These are phyloP conservation scores for Daldinia vernicosa DNA, from an alignment of 495 filamentous ascomycete species.

Conservation along the genomic window DNA sequence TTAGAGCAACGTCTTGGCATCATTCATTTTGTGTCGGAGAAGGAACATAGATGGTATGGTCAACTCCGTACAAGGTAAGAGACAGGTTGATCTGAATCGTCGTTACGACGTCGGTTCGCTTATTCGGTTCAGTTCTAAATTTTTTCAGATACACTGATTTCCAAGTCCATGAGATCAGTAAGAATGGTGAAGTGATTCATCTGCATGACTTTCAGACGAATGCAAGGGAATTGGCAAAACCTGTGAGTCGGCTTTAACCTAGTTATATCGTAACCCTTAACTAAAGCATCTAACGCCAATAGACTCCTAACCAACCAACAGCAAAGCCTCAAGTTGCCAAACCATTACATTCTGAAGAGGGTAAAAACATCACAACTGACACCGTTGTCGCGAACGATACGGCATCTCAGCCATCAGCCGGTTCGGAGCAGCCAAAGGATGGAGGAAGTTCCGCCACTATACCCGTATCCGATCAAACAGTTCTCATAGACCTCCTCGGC, in stretches of 20 bases:
- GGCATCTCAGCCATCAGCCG: neutral
- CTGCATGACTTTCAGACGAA: slow-evolving; percentile 60
- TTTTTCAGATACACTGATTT: slow-evolving; percentile 87
- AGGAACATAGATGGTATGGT: slow-evolving; percentile 40
- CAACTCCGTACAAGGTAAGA: slow-evolving; percentile 43
- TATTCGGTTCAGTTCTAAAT: slow-evolving; percentile 25
- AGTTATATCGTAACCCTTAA: neutral
- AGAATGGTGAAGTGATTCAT: slow-evolving; percentile 81
- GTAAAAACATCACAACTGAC: neutral
- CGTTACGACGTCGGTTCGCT: neutral
- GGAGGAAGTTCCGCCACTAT: slow-evolving; percentile 28
- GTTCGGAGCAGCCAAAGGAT: slow-evolving; percentile 6
- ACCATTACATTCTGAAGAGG: slow-evolving; percentile 12
- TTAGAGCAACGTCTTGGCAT: slow-evolving; percentile 45
- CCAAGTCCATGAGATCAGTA: slow-evolving; percentile 88
- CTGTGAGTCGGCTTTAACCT: slow-evolving; percentile 15
- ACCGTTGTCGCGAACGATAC: neutral
- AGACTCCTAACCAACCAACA: slow-evolving; percentile 15
- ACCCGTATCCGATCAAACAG: slow-evolving; percentile 34
- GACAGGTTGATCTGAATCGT: neutral
- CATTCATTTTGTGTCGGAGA: slow-evolving; percentile 39
- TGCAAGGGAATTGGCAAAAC: slow-evolving; percentile 34
- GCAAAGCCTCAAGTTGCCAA: slow-evolving; percentile 8
- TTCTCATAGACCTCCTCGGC: slow-evolving; percentile 45
- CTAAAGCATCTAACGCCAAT: slow-evolving; percentile 1